Conservation (phyloP, 2,329 filamentous ascomycete species). For the Cladorrhinum sp. region DNA sequence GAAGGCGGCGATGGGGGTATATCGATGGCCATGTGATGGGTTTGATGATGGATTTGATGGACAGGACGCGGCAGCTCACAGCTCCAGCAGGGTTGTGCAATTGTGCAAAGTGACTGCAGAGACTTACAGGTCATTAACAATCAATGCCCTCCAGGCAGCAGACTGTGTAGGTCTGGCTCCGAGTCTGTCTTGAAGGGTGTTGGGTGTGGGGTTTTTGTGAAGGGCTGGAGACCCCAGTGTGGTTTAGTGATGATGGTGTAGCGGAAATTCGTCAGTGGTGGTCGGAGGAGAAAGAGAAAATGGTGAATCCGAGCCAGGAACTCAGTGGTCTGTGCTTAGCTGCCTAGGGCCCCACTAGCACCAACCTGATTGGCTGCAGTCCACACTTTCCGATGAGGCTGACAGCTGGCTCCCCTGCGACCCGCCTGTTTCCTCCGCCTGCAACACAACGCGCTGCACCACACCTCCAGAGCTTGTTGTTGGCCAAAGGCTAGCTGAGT, state of each 20-base stretch:
- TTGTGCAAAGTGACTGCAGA: slow-evolving; percentile 28
- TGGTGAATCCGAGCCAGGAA: slow-evolving; percentile 27
- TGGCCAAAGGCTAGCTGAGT: not conserved
- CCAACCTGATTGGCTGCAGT: slow-evolving; percentile 12
- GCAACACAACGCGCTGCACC: not conserved
- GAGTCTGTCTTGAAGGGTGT: slow-evolving; percentile 19
- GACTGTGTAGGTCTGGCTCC: slow-evolving; percentile 19
- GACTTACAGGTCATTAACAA: slow-evolving; percentile 53
- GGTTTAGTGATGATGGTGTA: slow-evolving; percentile 32
- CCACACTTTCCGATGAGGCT: slow-evolving; percentile 15
- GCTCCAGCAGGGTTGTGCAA: slow-evolving; percentile 18
- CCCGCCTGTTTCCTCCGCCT: not conserved
- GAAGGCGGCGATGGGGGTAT: slow-evolving; percentile 30
- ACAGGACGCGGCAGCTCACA: slow-evolving; percentile 34
- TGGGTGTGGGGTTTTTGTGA: slow-evolving; percentile 27
- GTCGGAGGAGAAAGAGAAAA: slow-evolving; percentile 30
- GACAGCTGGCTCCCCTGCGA: slow-evolving; percentile 14
- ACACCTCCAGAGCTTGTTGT: not conserved
- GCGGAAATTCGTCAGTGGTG: slow-evolving; percentile 30
- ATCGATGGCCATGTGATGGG: slow-evolving; percentile 36
- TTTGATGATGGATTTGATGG: slow-evolving; percentile 39
- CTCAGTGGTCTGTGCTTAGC: slow-evolving; percentile 25
- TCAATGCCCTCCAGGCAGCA: slow-evolving; percentile 37
- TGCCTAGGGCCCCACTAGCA: slow-evolving; percentile 13
- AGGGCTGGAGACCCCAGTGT: slow-evolving; percentile 28